Conservation (phyloP, 164 flowering plant genomes). For the Vitis amurensis region DNA sequence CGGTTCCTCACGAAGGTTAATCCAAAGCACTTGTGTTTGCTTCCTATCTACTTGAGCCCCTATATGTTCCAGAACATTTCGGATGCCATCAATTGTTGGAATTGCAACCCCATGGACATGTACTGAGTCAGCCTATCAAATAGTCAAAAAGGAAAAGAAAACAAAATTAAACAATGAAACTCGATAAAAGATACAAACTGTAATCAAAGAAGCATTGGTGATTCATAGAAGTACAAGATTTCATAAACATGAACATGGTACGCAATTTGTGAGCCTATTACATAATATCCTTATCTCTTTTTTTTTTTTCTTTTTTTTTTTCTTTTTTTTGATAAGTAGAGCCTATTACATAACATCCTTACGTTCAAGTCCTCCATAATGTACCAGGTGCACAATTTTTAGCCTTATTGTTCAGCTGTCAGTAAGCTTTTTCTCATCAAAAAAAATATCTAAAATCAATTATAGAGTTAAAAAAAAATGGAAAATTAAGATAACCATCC, state of each 20-base stretch:
- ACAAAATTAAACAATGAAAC: not conserved
- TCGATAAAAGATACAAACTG: not conserved
- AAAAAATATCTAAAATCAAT: too few species aligned
- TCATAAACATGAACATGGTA: not conserved
- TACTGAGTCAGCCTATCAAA: conserved; percentile 62
- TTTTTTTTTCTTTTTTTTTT: too few species aligned
- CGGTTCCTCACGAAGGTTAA: conserved; percentile 92
- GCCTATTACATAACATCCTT: too few species aligned
- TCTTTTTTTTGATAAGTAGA: too few species aligned
- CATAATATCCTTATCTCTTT: too few species aligned
- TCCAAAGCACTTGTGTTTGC: conserved; percentile 71
- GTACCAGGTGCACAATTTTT: too few species aligned
- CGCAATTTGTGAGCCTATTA: too few species aligned
- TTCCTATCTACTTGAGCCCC: conserved; percentile 67
- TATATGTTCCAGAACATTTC: conserved; percentile 80
- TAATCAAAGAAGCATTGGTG: not conserved
- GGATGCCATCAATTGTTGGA: conserved; percentile 79
- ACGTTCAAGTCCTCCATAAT: too few species aligned
- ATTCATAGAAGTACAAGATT: not conserved
- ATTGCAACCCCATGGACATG: conserved; percentile 96
- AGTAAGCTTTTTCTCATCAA: too few species aligned
- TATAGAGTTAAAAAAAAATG: too few species aligned
- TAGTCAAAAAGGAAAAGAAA: conserved; percentile 1
- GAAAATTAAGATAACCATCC: too few species aligned
- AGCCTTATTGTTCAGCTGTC: too few species aligned